These are phyloP conservation scores for Entrophospora sp. DNA, from an alignment of 192 early-diverging fungal genomes.

Conservation along the genomic window DNA sequence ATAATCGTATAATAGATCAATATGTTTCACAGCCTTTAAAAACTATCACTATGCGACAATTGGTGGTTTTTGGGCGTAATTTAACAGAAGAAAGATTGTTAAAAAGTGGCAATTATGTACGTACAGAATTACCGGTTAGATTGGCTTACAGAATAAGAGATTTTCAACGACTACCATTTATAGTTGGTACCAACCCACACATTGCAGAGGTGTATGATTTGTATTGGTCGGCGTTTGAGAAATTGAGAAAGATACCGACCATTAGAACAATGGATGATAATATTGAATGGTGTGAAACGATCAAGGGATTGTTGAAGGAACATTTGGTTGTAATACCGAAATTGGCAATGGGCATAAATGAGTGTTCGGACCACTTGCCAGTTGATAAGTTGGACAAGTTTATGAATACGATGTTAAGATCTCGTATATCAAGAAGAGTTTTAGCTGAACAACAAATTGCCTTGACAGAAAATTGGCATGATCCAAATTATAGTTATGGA, in stretches of 20 bases:
- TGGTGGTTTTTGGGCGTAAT: slow-evolving; percentile 83
- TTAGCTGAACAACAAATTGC: slow-evolving; percentile 90
- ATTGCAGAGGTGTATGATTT: slow-evolving; percentile 75
- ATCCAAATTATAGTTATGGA: slow-evolving; percentile 33
- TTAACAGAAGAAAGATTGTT: slow-evolving; percentile 77
- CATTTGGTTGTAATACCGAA: slow-evolving; percentile 84
- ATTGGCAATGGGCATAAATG: slow-evolving; percentile 77
- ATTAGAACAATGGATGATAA: slow-evolving; percentile 81
- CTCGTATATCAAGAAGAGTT: slow-evolving; percentile 81
- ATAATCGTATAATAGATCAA: slow-evolving; percentile 80
- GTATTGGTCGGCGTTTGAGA: slow-evolving; percentile 93
- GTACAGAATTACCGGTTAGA: slow-evolving; percentile 79
- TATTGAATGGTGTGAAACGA: slow-evolving; percentile 63
- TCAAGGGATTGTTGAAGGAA: slow-evolving; percentile 64
- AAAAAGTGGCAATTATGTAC: slow-evolving; percentile 83
- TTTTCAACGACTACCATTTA: slow-evolving; percentile 89
- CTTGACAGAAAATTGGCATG: slow-evolving; percentile 55
- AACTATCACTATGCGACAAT: slow-evolving; percentile 81
- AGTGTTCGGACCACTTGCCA: slow-evolving; percentile 64
- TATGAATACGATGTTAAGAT: slow-evolving; percentile 82
- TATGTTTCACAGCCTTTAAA: slow-evolving; percentile 71
- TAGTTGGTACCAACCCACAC: slow-evolving; percentile 89
- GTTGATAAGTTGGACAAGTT: slow-evolving; percentile 67
- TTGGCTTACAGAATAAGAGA: slow-evolving; percentile 87
- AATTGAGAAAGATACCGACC: slow-evolving; percentile 55